Percentiles rank a stretch among this genome's conserved stretches.
These are phyloP conservation scores for Mycena latifolia DNA, from an alignment of 768 basidiomycete genomes.

Conservation along the genomic window DNA sequence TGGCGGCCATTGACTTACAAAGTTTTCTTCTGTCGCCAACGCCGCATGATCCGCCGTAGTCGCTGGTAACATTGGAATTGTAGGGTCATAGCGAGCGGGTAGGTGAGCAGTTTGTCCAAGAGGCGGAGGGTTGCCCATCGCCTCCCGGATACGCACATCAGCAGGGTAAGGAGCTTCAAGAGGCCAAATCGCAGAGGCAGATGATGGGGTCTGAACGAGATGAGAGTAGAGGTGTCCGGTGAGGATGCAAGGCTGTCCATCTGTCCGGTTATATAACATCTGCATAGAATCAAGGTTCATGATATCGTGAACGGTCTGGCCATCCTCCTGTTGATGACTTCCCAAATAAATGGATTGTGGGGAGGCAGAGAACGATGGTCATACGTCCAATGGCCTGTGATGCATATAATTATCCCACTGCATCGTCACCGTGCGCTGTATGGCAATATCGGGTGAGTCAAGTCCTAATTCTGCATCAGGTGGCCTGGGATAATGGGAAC, in stretches of 20 bases:
- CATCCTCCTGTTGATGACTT: not conserved
- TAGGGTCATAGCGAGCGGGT: too few relatives aligned
- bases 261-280: not conserved
- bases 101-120: too few relatives aligned
- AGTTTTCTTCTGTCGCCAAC: too few relatives aligned
- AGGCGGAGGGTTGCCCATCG: not conserved
- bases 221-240: conserved; percentile 1
- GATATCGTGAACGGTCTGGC: not conserved
- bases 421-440: not conserved
- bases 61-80: too few relatives aligned
- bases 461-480: not conserved
- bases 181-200: not conserved
- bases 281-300: not conserved
- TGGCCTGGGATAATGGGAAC: not conserved
- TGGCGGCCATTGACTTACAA: too few relatives aligned
- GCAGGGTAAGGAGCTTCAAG: conserved; percentile 10
- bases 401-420: not conserved
- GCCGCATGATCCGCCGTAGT: too few relatives aligned
- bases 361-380: not conserved
- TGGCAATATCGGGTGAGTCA: not conserved
- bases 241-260: not conserved
- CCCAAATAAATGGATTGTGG: conserved; percentile 5
- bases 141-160: not conserved
- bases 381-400: not conserved
- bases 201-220: not conserved